Percentiles rank a stretch among this genome's conserved stretches.
Evolutionary conservation across 23 red algal genomes (phyloP).

Genomic region (Gracilaria gracilis): DNA sequence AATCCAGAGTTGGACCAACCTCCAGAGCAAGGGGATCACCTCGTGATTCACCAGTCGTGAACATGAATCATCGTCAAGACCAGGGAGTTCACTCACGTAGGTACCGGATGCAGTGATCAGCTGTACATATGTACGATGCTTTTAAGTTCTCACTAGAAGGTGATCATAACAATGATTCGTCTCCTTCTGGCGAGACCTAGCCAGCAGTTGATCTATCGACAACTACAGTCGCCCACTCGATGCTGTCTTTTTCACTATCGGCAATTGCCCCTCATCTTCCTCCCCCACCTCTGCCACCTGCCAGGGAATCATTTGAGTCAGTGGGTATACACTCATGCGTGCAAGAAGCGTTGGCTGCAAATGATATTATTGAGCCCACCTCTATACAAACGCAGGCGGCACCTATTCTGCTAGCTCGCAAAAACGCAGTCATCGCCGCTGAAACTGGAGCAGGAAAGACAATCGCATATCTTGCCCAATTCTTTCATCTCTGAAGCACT

Average conservation of each 20-base stretch:
- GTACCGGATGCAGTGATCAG: too few species aligned
- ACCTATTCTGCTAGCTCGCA: constrained; percentile 43
- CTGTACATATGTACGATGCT: too few species aligned
- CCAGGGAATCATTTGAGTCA: background rate
- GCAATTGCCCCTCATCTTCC: constrained; percentile 14
- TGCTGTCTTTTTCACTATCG: background rate
- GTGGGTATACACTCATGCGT: constrained; percentile 7
- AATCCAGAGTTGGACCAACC: too few species aligned
- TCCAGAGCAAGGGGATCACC: too few species aligned
- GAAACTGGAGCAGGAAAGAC: constrained; percentile 94
- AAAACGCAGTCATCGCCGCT: constrained; percentile 65
- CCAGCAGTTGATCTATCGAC: background rate
- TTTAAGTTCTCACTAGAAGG: background rate
- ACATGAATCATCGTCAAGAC: too few species aligned
- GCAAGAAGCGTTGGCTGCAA: constrained; percentile 22
- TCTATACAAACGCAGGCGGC: constrained; percentile 24
- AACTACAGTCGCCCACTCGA: background rate
- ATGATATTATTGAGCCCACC: constrained; percentile 41
- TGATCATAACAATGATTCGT: background rate
- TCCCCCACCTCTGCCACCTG: background rate
- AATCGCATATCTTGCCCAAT: constrained; percentile 82
- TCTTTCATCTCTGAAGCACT: constrained; percentile 42
- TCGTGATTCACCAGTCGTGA: too few species aligned
- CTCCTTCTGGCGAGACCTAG: background rate
- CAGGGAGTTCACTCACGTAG: too few species aligned